Evolutionary conservation across 2,329 filamentous ascomycete species (phyloP).

Genomic region (Dactylonectria estremocensis): DNA sequence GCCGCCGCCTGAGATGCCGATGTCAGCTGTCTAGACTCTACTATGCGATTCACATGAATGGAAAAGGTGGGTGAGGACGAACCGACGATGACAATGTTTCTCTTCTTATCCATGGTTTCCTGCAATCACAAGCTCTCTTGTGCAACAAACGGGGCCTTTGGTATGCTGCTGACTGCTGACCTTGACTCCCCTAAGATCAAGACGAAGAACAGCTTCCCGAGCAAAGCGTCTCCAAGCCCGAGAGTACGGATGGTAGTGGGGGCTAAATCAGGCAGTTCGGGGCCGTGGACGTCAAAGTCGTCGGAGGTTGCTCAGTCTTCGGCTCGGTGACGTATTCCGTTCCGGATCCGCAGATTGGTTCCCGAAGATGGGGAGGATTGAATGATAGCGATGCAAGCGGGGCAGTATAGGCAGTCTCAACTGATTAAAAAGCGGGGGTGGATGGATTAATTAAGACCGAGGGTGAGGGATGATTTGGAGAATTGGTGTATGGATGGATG

Average conservation of each 20-base stretch:
- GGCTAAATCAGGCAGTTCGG: slow-evolving; percentile 27
- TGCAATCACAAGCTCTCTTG: neutral
- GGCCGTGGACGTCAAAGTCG: slow-evolving; percentile 6
- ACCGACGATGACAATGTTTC: slow-evolving; percentile 68
- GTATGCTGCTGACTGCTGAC: neutral
- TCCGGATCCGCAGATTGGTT: slow-evolving; percentile 11
- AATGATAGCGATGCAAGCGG: slow-evolving; percentile 31
- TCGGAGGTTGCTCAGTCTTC: slow-evolving; percentile 5
- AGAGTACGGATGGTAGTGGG: slow-evolving; percentile 5
- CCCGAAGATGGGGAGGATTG: neutral
- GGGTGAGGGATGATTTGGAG: neutral
- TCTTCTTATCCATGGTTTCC: slow-evolving; percentile 54
- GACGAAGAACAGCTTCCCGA: neutral
- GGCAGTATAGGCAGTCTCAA: slow-evolving; percentile 14
- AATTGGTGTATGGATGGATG: neutral
- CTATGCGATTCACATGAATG: slow-evolving; percentile 12
- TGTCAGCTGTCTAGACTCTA: slow-evolving; percentile 28
- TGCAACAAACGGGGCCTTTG: neutral
- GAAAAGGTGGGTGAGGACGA: slow-evolving; percentile 40
- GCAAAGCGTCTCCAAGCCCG: neutral
- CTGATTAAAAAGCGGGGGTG: neutral
- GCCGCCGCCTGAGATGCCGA: slow-evolving; percentile 77
- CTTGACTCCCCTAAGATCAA: neutral
- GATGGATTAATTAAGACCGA: neutral
- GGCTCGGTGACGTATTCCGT: slow-evolving; percentile 22